Percentiles rank a stretch among this genome's conserved stretches.
Evolutionary conservation across 179 eudicot species (phyloP).

Genomic region (Patellifolia procumbens): DNA sequence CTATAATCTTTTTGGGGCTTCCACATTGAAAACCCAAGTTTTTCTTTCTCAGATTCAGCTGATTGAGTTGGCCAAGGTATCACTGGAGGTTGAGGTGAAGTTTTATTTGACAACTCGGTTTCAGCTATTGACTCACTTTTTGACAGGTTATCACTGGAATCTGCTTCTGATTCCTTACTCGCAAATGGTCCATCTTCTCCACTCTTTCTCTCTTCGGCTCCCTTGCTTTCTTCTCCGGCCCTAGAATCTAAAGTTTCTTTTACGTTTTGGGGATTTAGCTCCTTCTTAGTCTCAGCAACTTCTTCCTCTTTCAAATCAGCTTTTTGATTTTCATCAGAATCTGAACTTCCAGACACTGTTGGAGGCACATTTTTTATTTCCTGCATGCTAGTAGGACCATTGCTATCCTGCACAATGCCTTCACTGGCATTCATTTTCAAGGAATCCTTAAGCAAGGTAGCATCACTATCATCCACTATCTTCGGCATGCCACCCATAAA

Average conservation of each 20-base stretch:
- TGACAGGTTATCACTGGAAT: slow-evolving; percentile 20
- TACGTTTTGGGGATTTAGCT: slow-evolving; percentile 8
- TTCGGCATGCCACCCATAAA: slow-evolving; percentile 30
- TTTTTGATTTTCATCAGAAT: slow-evolving; percentile 16
- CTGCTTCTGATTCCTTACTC: slow-evolving; percentile 6
- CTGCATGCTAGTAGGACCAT: slow-evolving; percentile 14
- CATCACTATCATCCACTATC: slow-evolving; percentile 3
- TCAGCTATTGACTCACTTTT: slow-evolving; percentile 13
- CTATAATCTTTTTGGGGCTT: slow-evolving; percentile 16
- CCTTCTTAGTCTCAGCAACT: slow-evolving; percentile 6
- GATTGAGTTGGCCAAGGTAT: slow-evolving; percentile 29
- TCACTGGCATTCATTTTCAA: slow-evolving; percentile 14
- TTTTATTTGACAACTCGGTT: slow-evolving; percentile 14
- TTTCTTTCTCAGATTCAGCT: slow-evolving; percentile 31
- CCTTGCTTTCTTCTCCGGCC: slow-evolving; percentile 3
- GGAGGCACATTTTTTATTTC: slow-evolving; percentile 14
- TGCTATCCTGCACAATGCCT: slow-evolving; percentile 13
- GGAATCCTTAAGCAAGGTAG: slow-evolving; percentile 15
- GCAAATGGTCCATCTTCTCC: slow-evolving; percentile 14
- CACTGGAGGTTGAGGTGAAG: slow-evolving; percentile 15
- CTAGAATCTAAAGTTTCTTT: slow-evolving; percentile 10
- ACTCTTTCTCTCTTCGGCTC: slow-evolving; percentile 6
- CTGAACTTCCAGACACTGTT: slow-evolving; percentile 20
- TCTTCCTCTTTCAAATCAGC: slow-evolving; percentile 16
- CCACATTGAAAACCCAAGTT: slow-evolving; percentile 7